Evolutionary conservation across 345 rosid genomes (phyloP), one percentile per base, ranked within the genome.

Genomic region (Syzygium aqueum): DNA sequence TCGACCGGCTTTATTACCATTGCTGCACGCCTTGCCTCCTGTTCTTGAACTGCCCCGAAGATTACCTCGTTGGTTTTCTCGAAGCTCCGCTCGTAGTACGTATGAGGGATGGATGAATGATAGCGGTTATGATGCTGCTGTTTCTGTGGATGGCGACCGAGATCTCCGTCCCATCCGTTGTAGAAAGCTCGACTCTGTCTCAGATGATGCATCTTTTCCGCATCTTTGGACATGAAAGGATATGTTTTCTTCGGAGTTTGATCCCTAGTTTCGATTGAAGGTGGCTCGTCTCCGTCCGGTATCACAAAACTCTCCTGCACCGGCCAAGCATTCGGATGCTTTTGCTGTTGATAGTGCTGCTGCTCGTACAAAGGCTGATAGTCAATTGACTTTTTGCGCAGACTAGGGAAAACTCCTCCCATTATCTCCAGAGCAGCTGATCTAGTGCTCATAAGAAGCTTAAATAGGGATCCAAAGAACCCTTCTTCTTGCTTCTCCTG

Each of bases 141-240:
- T 84, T 94, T 92, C 87, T 94, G 96, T 33, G 87, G 86, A 30
- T 89, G 78, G 84, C 91, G 96, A 7, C 90, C 92, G 84, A 87
- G 53, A 54, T 94, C 95, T 37, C 93, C 94, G 30, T 93, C 96
- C 97, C 96, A 94, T 67, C 93, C 94, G 61, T 90, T 93, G 89
- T 94, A 96, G 87, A 96, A 92, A 8, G 94, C 96, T 4, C 92
- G 94, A 88, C 98, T 94, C 90, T 96, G 98, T 65, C 96, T 95
- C 95, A 96, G 92, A 86, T 96, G 98, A 57, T 95, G 96, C 89
- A 95, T 90, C 92, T 96, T 98, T 91, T 98, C 99, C 0, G 97
- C 94, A 51, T 96, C 99, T 91, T 94, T 96, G 30, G 98, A 94
- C 99, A 98, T 96, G 92, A 96, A 98, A 30, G 99, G 90, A 82